These are phyloP conservation scores for Berkeleyomyces rouxiae DNA, from an alignment of 2,329 filamentous ascomycete genomes.

Conservation along the genomic window DNA sequence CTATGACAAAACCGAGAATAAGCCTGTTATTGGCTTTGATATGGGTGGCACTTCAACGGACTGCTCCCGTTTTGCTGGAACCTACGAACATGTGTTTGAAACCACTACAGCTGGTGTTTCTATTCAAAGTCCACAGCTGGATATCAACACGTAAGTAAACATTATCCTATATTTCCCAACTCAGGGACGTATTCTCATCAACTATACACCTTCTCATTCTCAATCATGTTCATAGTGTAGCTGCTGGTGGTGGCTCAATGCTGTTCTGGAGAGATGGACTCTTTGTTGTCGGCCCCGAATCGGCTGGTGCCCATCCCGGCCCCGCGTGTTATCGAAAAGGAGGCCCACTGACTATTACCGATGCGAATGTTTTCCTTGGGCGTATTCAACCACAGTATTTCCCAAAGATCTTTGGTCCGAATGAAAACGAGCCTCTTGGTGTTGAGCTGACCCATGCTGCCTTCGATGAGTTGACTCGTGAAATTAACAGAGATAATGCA, in stretches of 20 bases:
- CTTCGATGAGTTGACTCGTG: slow-evolving; percentile 57
- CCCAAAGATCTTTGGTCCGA: slow-evolving; percentile 84
- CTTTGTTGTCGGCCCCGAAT: slow-evolving; percentile 81
- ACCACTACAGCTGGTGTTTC: slow-evolving; percentile 89
- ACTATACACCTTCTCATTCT: not conserved
- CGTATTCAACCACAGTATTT: slow-evolving; percentile 81
- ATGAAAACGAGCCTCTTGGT: slow-evolving; percentile 70
- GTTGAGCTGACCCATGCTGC: slow-evolving; percentile 55
- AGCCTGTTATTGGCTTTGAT: slow-evolving; percentile 83
- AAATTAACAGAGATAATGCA: slow-evolving; percentile 44
- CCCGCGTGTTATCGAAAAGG: slow-evolving; percentile 85
- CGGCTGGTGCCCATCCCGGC: slow-evolving; percentile 74
- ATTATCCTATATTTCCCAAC: not conserved
- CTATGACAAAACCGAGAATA: slow-evolving; percentile 67
- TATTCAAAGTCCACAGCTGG: slow-evolving; percentile 78
- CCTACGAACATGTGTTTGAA: slow-evolving; percentile 88
- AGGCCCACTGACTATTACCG: slow-evolving; percentile 80
- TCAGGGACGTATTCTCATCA: not conserved
- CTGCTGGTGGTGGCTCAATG: slow-evolving; percentile 70
- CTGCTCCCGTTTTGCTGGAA: slow-evolving; percentile 72
- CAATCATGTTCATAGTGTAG: slow-evolving; percentile 33
- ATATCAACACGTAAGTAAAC: slow-evolving; percentile 56
- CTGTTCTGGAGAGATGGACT: slow-evolving; percentile 80
- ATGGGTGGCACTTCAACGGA: slow-evolving; percentile 75
- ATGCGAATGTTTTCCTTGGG: slow-evolving; percentile 76